A percentile compares a stretch with the other conserved stretches of the same genome.
These are phyloP conservation scores for Aspergillus panamensis DNA, from an alignment of 495 filamentous ascomycete genomes.

Conservation along the genomic window DNA sequence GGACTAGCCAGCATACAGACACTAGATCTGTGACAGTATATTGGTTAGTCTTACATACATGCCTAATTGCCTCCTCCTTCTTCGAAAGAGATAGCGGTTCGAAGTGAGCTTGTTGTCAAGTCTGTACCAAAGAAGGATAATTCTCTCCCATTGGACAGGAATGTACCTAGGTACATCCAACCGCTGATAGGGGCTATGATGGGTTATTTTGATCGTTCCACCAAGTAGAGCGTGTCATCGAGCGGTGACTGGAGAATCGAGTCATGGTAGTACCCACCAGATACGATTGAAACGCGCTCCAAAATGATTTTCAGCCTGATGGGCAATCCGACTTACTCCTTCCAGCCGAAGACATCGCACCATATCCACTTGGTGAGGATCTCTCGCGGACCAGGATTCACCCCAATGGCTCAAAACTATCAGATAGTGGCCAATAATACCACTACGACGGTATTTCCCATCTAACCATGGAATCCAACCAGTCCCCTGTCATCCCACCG, in stretches of 20 bases:
- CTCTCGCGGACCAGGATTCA: neutral
- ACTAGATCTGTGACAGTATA: neutral
- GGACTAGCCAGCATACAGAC: neutral
- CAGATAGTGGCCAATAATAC: slow-evolving; percentile 3
- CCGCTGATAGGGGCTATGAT: neutral
- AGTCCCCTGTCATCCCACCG: slow-evolving; percentile 19
- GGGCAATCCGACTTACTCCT: too few species aligned
- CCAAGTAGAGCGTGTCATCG: slow-evolving; percentile 10
- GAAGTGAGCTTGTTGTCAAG: neutral
- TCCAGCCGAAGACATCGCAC: neutral
- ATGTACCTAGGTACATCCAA: neutral
- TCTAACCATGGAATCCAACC: slow-evolving; percentile 6
- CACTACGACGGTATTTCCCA: slow-evolving; percentile 13
- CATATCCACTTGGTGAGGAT: slow-evolving; percentile 5
- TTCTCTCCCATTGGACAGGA: slow-evolving; percentile 1
- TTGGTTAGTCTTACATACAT: neutral
- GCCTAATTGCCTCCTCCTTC: too few species aligned
- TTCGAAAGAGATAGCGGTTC: neutral
- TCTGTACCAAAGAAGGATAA: neutral
- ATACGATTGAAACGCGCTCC: too few species aligned
- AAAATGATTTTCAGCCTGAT: too few species aligned
- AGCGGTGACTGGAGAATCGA: slow-evolving; percentile 15
- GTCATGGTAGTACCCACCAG: slow-evolving; percentile 10
- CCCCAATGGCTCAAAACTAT: slow-evolving; percentile 1
- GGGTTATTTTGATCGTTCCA: slow-evolving; percentile 20